Conservation (phyloP, 345 rosid genomes). For the Reutealis trisperma region DNA sequence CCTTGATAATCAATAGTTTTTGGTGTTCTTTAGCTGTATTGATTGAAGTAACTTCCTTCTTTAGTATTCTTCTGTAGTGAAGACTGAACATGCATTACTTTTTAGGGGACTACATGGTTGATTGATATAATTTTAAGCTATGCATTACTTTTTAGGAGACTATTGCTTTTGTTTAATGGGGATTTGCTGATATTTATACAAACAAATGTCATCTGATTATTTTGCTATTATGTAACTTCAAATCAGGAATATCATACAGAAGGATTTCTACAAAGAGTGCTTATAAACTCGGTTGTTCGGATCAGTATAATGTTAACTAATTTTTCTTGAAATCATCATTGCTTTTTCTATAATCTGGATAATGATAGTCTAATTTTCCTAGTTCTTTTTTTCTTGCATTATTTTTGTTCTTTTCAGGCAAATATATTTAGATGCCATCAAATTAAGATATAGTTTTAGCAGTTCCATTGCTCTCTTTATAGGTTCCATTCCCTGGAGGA, state of each 20-base stretch:
- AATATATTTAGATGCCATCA: neutral
- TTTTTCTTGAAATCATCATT: neutral
- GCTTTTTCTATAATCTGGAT: too few relatives aligned
- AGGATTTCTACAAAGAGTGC: too few relatives aligned
- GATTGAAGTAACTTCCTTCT: too few relatives aligned
- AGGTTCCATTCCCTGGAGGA: conserved; percentile 60
- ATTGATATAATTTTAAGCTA: too few relatives aligned
- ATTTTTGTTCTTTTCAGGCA: neutral
- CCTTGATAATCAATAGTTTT: neutral
- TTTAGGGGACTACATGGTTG: too few relatives aligned
- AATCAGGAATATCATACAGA: neutral
- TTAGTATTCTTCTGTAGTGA: too few relatives aligned
- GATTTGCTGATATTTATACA: neutral
- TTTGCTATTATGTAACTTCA: neutral
- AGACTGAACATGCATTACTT: too few relatives aligned
- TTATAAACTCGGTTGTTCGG: too few relatives aligned
- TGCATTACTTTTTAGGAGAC: too few relatives aligned
- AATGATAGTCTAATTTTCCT: neutral
- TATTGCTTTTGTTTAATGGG: neutral
- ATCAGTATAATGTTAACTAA: neutral
- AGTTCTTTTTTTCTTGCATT: neutral
- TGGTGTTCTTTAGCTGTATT: too few relatives aligned
- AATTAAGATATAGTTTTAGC: neutral
- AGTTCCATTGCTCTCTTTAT: neutral
- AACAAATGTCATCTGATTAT: neutral